These are phyloP conservation scores for Caloboletus firmus DNA, from an alignment of 1,284 basidiomycete species.

Conservation along the genomic window DNA sequence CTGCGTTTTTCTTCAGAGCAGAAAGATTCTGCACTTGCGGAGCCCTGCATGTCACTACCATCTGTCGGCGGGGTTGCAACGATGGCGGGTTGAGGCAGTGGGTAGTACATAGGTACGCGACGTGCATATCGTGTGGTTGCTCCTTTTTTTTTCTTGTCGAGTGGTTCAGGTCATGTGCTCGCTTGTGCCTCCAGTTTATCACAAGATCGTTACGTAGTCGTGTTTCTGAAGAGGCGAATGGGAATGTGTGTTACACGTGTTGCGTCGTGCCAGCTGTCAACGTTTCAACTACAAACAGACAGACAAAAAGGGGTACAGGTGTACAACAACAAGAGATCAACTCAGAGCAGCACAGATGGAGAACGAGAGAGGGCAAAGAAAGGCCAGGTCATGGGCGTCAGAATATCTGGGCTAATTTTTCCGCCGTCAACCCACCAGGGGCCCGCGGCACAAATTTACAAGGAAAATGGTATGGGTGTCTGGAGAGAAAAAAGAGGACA, in stretches of 20 bases:
- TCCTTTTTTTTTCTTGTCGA: background rate
- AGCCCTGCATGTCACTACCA: background rate
- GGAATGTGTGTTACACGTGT: background rate
- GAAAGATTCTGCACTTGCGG: background rate
- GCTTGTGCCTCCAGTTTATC: background rate
- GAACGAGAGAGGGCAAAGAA: background rate
- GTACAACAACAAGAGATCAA: background rate
- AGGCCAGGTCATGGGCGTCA: constrained; percentile 5
- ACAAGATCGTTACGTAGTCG: background rate
- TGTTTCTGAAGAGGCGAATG: constrained; percentile 1
- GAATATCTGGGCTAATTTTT: constrained; percentile 22
- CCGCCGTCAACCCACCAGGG: constrained; percentile 14
- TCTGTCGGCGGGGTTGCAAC: background rate
- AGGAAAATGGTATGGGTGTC: constrained; percentile 29
- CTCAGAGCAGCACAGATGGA: background rate
- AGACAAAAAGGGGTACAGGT: background rate
- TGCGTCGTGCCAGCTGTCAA: background rate
- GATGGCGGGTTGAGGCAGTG: background rate
- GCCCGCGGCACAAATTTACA: constrained; percentile 27
- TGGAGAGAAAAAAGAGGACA: background rate
- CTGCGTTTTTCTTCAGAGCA: constrained; percentile 4
- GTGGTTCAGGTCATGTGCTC: background rate
- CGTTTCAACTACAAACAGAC: background rate
- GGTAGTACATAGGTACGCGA: background rate
- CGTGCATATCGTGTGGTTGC: background rate